Conservation (phyloP, 2,329 filamentous ascomycete species). For the Penicillium sp. region DNA sequence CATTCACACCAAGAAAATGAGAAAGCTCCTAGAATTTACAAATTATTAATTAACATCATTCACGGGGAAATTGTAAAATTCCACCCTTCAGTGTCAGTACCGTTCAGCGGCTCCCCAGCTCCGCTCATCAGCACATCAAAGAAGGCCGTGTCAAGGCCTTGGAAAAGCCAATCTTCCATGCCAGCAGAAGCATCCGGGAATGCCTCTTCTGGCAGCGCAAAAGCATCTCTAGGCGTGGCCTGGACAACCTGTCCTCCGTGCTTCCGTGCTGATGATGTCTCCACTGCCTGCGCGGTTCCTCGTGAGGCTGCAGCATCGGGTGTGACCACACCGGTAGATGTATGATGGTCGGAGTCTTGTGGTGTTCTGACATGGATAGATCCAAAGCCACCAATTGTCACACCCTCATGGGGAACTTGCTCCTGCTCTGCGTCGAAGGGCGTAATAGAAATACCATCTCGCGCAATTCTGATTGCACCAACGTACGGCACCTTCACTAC, state of each 20-base stretch:
- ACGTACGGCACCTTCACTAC: neutral
- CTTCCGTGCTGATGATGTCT: neutral
- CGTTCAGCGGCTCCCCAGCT: neutral
- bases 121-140: constrained; percentile 3
- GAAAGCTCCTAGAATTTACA: neutral
- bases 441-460: neutral
- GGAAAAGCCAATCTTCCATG: constrained; percentile 1
- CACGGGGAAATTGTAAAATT: neutral
- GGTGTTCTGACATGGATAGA: neutral
- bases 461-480: neutral
- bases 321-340: neutral
- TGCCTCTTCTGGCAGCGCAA: neutral
- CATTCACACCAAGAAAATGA: neutral
- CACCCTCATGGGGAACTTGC: neutral
- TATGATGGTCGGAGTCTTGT: neutral
- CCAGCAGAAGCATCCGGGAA: neutral
- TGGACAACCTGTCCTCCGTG: neutral
- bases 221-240: neutral
- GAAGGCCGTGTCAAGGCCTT: constrained; percentile 3
- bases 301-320: neutral
- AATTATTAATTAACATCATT: neutral
- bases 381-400: neutral
- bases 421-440: neutral
- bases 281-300: neutral
- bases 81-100: neutral